Percentiles rank a stretch among this genome's conserved stretches.
These are phyloP conservation scores for Microcyclosporella mali DNA, from an alignment of 2,329 filamentous ascomycete species.

Conservation along the genomic window DNA sequence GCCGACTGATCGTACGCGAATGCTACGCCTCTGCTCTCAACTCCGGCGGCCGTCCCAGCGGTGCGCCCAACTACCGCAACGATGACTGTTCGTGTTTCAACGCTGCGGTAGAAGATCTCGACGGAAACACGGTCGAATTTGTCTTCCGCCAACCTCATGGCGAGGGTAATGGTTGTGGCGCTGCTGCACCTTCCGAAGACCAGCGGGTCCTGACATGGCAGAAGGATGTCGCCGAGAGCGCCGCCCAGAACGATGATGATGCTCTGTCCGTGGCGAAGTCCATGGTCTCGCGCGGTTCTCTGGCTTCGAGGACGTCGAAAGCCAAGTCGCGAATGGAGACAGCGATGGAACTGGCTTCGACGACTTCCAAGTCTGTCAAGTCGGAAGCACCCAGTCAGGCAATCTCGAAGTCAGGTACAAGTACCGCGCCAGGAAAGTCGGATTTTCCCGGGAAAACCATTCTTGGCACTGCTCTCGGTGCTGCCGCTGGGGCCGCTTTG, in stretches of 20 bases:
- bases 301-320: conserved; percentile 16
- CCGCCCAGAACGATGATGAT: conserved; percentile 23
- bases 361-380: conserved; percentile 18
- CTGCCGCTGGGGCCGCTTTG: conserved; percentile 68
- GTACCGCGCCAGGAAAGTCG: conserved; percentile 14
- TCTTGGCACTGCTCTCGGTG: conserved; percentile 70
- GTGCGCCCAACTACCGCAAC: conserved; percentile 50
- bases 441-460: conserved; percentile 23
- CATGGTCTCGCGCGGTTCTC: conserved; percentile 6
- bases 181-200: conserved; percentile 32
- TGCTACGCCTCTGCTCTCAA: conserved; percentile 67
- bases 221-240: conserved; percentile 32
- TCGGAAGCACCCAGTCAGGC: conserved; percentile 16
- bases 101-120: conserved; percentile 64
- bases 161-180: conserved; percentile 34
- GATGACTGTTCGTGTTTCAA: conserved; percentile 53
- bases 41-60: conserved; percentile 56
- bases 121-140: conserved; percentile 79
- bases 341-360: conserved; percentile 22
- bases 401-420: conserved; percentile 14
- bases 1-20: conserved; percentile 58
- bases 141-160: conserved; percentile 48
- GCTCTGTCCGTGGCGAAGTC: conserved; percentile 18
- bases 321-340: conserved; percentile 23
- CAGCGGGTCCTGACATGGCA: conserved; percentile 44